A percentile compares a stretch with the other conserved stretches of the same genome.
These are phyloP conservation scores for Thermothielavioides terrestris DNA, from an alignment of 495 filamentous ascomycete genomes.

Conservation along the genomic window DNA sequence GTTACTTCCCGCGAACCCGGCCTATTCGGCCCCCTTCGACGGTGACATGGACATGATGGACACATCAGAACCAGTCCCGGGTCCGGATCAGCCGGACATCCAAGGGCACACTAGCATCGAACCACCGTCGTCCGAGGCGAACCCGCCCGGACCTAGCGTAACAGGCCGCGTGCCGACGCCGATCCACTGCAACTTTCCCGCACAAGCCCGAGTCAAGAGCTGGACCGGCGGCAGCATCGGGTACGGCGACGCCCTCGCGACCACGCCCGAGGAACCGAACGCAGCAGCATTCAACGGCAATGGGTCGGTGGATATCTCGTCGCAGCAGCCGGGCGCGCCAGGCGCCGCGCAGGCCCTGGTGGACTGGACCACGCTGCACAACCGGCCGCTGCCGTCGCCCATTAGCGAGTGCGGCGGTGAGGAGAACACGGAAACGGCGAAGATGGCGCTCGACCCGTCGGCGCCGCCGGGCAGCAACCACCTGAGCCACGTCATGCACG, in stretches of 20 bases:
- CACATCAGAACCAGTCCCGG: constrained; percentile 22
- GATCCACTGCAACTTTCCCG: constrained; percentile 42
- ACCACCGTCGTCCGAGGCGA: constrained; percentile 17
- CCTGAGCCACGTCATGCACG: constrained; percentile 29
- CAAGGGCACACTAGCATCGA: too few relatives aligned
- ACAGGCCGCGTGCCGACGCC: constrained; percentile 46
- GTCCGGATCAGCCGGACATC: constrained; percentile 13
- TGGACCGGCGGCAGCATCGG: constrained; percentile 20
- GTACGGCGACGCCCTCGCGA: constrained; percentile 22
- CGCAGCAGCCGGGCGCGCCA: constrained; percentile 23
- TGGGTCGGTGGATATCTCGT: constrained; percentile 21
- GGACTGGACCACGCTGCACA: constrained; percentile 41
- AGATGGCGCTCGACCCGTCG: constrained; percentile 32
- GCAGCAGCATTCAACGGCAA: constrained; percentile 26
- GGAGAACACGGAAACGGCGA: constrained; percentile 27
- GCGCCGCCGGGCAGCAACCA: constrained; percentile 12
- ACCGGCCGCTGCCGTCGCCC: constrained; percentile 57
- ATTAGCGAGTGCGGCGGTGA: constrained; percentile 59
- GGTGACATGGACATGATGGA: constrained; percentile 47
- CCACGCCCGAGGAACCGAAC: constrained; percentile 35
- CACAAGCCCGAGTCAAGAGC: constrained; percentile 37
- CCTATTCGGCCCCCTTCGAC: constrained; percentile 30
- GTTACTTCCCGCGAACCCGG: not conserved
- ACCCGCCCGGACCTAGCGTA: constrained; percentile 20
- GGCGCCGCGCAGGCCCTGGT: constrained; percentile 26